Evolutionary conservation across 2,329 filamentous ascomycete genomes (phyloP), one percentile per base, ranked within the genome.

Genomic region (Sordariomycetes sp.): DNA sequence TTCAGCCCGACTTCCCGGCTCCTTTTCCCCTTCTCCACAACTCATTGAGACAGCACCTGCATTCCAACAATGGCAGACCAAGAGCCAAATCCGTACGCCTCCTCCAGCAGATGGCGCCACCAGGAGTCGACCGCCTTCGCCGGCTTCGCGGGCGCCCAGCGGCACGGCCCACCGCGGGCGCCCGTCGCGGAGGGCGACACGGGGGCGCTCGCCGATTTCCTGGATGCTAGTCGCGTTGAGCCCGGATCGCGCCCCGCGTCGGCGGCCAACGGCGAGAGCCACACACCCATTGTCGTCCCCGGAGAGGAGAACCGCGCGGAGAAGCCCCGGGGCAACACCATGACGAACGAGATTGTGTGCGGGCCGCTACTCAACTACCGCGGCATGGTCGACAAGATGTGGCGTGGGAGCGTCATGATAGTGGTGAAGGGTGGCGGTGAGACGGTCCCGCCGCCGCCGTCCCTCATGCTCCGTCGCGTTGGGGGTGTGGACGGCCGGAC

Each of bases 401-500:
- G 92, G 91, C 76, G 88, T 64, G 91, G 92, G 59, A 95, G 90
- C 68, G 87, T 95, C 8, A 74, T 96, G 64, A 74, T 96, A 54
- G 90, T 96, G 56, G 87, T 86, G 17, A 84, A 79, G 55, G 87
- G 90, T 4, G 87, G 87, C 25, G 83, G 78, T 59, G 71, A 81
- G 65, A 73, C 75, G 22, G 78, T 81, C 60, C 77, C 79, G 1
- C 68, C 74, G 56, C 73, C 78, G 61, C 82, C 95, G 48, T 75
- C 76, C 28, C 69, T 92, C 62, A 70, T 72, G 20, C 64, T 84
- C 55, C 79, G 78, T 36, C 72, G 70, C 36, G 70, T 69, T n/a
- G 69, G 65, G 35, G 64, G 66, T 35, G 64, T 63, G 25, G 32
- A 54, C 24, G 52, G 35, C 25, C 53, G 35, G 4, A 25, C 39